Evolutionary conservation across 2,329 filamentous ascomycete genomes (phyloP).

Genomic region (Aquanectria penicillioides): DNA sequence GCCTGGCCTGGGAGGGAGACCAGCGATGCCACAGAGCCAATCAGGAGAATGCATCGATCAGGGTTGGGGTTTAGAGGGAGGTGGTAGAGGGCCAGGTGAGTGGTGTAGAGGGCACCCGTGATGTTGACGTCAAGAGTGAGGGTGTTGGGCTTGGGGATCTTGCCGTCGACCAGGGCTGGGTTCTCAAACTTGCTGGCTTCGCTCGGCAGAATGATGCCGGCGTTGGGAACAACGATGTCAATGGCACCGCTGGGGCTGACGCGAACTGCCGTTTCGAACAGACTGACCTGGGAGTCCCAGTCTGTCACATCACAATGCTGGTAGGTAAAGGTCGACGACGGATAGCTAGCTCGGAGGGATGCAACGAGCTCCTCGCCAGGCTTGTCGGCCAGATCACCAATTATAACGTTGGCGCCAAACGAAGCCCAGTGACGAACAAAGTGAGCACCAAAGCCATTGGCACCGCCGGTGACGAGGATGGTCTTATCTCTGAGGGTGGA

Average conservation of each 20-base stretch:
- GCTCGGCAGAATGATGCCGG: constrained; percentile 62
- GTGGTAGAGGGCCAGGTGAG: constrained; percentile 68
- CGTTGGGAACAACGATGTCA: constrained; percentile 73
- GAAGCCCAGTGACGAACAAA: constrained; percentile 65
- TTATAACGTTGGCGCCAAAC: constrained; percentile 67
- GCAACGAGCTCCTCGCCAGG: constrained; percentile 65
- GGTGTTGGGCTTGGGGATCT: constrained; percentile 58
- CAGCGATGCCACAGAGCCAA: constrained; percentile 70
- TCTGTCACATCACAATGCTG: constrained; percentile 71
- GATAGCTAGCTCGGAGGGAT: constrained; percentile 54
- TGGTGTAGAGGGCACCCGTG: constrained; percentile 71
- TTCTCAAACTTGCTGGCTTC: constrained; percentile 55
- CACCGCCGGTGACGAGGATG: constrained; percentile 72
- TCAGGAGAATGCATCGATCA: constrained; percentile 66
- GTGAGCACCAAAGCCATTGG: constrained; percentile 67
- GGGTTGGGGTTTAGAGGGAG: constrained; percentile 35
- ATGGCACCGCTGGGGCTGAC: constrained; percentile 65
- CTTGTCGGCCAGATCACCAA: constrained; percentile 69
- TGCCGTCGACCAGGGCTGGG: constrained; percentile 54
- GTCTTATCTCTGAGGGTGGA: constrained; percentile 62
- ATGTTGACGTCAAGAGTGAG: constrained; percentile 70
- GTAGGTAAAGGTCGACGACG: constrained; percentile 60
- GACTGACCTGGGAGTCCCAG: constrained; percentile 70
- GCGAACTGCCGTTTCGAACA: constrained; percentile 68
- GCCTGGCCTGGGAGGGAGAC: constrained; percentile 54